A percentile compares a stretch with the other conserved stretches of the same genome.
Evolutionary conservation across 305 asterid species (phyloP).

Genomic region (Fraxinus latifolia): DNA sequence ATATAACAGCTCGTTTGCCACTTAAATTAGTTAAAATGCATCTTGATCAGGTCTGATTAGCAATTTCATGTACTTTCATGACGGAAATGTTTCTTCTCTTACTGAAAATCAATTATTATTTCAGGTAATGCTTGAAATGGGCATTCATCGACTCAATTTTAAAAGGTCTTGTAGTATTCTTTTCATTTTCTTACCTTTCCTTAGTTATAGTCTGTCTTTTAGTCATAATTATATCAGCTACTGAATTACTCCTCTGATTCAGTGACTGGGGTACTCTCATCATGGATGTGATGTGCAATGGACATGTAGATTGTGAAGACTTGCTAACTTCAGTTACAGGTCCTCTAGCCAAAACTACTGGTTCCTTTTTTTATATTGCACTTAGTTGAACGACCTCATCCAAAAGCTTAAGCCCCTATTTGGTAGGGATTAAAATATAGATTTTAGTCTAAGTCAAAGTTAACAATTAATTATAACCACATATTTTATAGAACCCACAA

Average conservation of each 20-base stretch:
- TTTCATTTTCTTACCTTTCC: conserved; percentile 4
- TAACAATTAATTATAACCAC: no score
- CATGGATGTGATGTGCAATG: conserved; percentile 82
- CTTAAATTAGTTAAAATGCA: conserved; percentile 66
- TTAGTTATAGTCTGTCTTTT: conserved; percentile 12
- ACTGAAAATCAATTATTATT: conserved; percentile 19
- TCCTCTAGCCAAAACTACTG: conserved; percentile 22
- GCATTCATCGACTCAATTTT: conserved; percentile 83
- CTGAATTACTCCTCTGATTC: conserved; percentile 28
- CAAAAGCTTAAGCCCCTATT: not conserved
- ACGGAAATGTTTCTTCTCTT: conserved; percentile 11
- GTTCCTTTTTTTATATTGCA: not conserved
- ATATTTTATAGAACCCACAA: no score
- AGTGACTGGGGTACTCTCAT: conserved; percentile 59
- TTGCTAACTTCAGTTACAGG: conserved; percentile 79
- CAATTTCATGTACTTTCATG: conserved; percentile 19
- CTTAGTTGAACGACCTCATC: not conserved
- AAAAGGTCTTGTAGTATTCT: conserved; percentile 50
- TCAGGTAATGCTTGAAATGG: conserved; percentile 68
- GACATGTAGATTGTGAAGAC: conserved; percentile 60
- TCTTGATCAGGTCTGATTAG: conserved; percentile 66
- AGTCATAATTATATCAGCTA: not conserved
- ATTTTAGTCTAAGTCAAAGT: no score
- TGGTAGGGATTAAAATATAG: no score
- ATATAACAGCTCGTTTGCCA: conserved; percentile 61